Percentiles rank a stretch among this genome's conserved stretches.
Conservation (phyloP, 2,329 filamentous ascomycete genomes). For the Pseudogymnoascus sp. region DNA sequence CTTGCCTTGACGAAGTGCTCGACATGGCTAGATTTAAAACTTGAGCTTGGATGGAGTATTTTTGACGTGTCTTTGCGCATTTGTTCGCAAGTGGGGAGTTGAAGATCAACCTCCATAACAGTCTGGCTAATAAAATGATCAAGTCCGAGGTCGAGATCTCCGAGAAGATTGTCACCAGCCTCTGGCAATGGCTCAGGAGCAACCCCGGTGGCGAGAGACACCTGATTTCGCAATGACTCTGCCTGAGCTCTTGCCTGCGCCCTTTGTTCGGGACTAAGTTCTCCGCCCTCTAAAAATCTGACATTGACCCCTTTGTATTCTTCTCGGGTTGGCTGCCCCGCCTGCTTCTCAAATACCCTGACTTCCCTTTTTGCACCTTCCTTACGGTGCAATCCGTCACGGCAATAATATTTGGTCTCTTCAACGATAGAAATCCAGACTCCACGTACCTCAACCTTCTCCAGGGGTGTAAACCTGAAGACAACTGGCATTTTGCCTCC, state of each 20-base stretch:
- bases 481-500: conserved; percentile 67
- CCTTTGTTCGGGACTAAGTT: conserved; percentile 47
- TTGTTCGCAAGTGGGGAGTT: conserved; percentile 62
- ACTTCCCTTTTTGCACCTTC: conserved; percentile 62
- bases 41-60: conserved; percentile 64
- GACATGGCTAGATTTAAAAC: conserved; percentile 66
- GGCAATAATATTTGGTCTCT: conserved; percentile 65
- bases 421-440: conserved; percentile 70
- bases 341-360: conserved; percentile 64
- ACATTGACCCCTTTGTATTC: conserved; percentile 61
- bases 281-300: conserved; percentile 59
- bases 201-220: conserved; percentile 45
- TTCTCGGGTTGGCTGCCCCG: conserved; percentile 55
- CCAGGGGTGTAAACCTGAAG: conserved; percentile 67
- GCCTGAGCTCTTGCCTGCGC: conserved; percentile 29
- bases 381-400: conserved; percentile 60
- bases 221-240: conserved; percentile 33
- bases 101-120: conserved; percentile 70
- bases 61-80: conserved; percentile 57
- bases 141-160: conserved; percentile 49
- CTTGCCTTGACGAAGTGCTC: conserved; percentile 72
- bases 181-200: conserved; percentile 26
- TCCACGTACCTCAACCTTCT: conserved; percentile 67
- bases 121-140: conserved; percentile 60
- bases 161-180: conserved; percentile 54